phyloP scores from a whole-genome alignment of 257 asterid genomes.

The Solanum neorickii region DNA sequence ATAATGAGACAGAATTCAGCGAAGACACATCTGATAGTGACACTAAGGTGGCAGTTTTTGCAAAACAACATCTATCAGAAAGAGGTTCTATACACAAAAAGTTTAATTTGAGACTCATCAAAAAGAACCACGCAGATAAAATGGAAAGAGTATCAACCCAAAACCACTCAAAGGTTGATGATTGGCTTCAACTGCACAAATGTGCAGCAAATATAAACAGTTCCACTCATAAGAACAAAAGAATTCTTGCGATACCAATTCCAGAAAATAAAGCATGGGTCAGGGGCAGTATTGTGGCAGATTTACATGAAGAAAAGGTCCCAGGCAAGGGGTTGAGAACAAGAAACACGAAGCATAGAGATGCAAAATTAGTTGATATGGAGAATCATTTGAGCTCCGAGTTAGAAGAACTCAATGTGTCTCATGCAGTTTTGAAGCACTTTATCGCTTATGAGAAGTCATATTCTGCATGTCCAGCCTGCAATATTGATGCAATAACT shows the following conservation, averaged over 20 bases:
- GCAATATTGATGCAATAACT: background rate
- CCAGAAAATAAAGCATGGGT: background rate
- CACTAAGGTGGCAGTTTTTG: background rate
- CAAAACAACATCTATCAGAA: background rate
- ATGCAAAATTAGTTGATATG: background rate
- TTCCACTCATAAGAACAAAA: background rate
- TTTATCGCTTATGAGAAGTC: background rate
- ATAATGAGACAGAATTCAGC: slow-evolving; percentile 5
- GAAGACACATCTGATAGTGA: background rate
- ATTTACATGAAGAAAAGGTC: background rate
- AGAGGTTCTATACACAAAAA: background rate
- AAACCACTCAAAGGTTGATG: background rate
- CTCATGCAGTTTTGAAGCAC: background rate
- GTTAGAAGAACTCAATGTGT: background rate
- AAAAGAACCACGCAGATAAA: background rate
- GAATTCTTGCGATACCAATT: background rate
- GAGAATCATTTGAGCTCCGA: background rate
- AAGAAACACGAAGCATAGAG: background rate
- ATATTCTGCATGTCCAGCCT: background rate
- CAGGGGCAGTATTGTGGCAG: background rate
- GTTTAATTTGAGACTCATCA: background rate
- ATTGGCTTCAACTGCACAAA: slow-evolving; percentile 6
- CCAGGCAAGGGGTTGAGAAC: background rate
- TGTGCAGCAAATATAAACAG: background rate
- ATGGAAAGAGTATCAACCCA: background rate